These are phyloP conservation scores for Amanita pallidorosea DNA, from an alignment of 768 basidiomycete genomes.

Conservation along the genomic window DNA sequence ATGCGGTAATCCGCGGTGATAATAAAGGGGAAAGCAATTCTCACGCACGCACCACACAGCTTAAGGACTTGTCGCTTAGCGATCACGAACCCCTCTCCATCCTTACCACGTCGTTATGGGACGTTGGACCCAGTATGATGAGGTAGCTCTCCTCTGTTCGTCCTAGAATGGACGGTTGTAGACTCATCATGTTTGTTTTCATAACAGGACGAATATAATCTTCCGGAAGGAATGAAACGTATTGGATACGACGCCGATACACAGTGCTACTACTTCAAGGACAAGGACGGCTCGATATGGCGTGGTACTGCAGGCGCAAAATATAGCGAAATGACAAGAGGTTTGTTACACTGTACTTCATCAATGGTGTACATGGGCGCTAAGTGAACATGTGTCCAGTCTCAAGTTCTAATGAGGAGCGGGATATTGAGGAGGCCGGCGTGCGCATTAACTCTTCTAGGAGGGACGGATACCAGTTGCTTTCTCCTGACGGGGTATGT, in stretches of 20 bases:
- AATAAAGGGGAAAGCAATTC: not conserved
- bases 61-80: too few relatives aligned
- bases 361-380: not conserved
- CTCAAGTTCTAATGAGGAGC: conserved; percentile 17
- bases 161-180: not conserved
- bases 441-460: conserved; percentile 22
- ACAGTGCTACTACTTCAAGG: conserved; percentile 54
- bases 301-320: conserved; percentile 47
- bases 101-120: conserved; percentile 11
- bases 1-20: too few relatives aligned
- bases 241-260: conserved; percentile 72
- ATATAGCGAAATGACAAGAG: conserved; percentile 46
- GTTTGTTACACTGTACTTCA: conserved; percentile 14
- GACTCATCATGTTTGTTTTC: not conserved
- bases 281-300: conserved; percentile 45
- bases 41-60: not conserved
- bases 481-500: conserved; percentile 42
- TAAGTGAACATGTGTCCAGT: conserved; percentile 12
- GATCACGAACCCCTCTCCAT: not conserved
- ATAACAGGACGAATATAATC: conserved; percentile 36
- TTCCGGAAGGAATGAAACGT: conserved; percentile 51
- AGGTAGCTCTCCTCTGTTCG: conserved; percentile 17
- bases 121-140: conserved; percentile 37
- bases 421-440: conserved; percentile 42
- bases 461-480: conserved; percentile 45